These are phyloP conservation scores for Phialocephala sp. DNA, from an alignment of 2,329 filamentous ascomycete genomes.

Conservation along the genomic window DNA sequence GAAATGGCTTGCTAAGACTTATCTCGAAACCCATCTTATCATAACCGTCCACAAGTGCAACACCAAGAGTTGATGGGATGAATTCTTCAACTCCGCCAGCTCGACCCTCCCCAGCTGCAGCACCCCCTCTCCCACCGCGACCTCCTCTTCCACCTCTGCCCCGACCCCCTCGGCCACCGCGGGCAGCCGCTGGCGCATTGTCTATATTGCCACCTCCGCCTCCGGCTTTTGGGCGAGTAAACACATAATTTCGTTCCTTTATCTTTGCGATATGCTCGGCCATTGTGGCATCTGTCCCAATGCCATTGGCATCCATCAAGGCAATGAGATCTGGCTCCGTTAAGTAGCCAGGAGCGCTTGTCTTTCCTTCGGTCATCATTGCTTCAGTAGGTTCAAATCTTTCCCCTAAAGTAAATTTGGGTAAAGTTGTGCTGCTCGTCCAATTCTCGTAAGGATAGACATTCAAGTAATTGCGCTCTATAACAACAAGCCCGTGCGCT, in stretches of 20 bases:
- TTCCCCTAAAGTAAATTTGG: slow-evolving; percentile 80
- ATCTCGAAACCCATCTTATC: slow-evolving; percentile 93
- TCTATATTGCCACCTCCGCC: slow-evolving; percentile 27
- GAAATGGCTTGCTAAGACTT: slow-evolving; percentile 91
- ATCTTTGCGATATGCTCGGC: slow-evolving; percentile 98
- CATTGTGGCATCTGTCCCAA: slow-evolving; percentile 98
- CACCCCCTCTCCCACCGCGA: slow-evolving; percentile 46
- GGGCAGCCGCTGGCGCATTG: slow-evolving; percentile 44
- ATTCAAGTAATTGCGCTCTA: slow-evolving; percentile 91
- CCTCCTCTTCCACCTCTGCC: slow-evolving; percentile 51
- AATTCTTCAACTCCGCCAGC: slow-evolving; percentile 75
- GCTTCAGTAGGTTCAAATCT: slow-evolving; percentile 87
- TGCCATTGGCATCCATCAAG: slow-evolving; percentile 98
- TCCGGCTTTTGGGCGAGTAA: slow-evolving; percentile 59
- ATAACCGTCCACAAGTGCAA: slow-evolving; percentile 92
- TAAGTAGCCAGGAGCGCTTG: slow-evolving; percentile 80
- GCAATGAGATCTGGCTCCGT: slow-evolving; percentile 95
- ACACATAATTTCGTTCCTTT: slow-evolving; percentile 86
- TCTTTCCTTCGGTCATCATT: slow-evolving; percentile 89
- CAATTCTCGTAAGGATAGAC: slow-evolving; percentile 97
- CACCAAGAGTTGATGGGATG: slow-evolving; percentile 87
- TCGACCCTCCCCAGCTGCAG: slow-evolving; percentile 43
- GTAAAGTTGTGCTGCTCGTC: slow-evolving; percentile 85
- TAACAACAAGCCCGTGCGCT: slow-evolving; percentile 81
- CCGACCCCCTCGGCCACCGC: slow-evolving; percentile 48